Base-by-base conservation (phyloP, 805 yeast genomes). In the Ogataea paradorogensis region DNA sequence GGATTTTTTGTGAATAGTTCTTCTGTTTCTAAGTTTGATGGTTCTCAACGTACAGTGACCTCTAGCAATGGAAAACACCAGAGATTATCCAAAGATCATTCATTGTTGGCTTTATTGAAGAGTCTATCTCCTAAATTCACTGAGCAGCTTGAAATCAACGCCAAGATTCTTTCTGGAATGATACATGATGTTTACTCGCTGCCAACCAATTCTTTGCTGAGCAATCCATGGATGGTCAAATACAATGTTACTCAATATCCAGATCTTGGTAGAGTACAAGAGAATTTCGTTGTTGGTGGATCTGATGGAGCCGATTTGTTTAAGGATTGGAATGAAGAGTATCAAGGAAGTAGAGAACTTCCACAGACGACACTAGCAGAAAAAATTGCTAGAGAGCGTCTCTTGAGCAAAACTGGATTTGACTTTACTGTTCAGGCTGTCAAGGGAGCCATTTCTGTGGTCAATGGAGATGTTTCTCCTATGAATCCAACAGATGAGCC, bases 261-360 rank as follows among this genome's bases (percentile, higher is more conserved):
- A 5, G 95, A 86, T 54, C 54, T 74, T 34, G 74, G 80, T 16
- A 70, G 82, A 48, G 61, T 80, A 24, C 93, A 84, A 64, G 65
- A 71, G 36, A 75, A 63, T 46, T 67, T 68, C 35, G 64, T 80
- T 30, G 53, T 63, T 30, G 74, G 76, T 47, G 85, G 85, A 27
- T 69, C 73, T 16, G 84, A 78, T 48, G 84, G 81, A 29, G 72
- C 75, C 21, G 81, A 74, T 35, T 58, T 65, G 15, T 62, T 66
- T 29, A 82, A 82, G 53, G 96, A 91, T 53, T 90, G 95, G 85
- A 89, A 89, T 60, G 95, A 84, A 50, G 97, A 93, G 52, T 80
- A 80, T 56, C 98, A 93, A 67, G 72, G 87, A 3, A 72, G 87
- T 33, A 76, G 79, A 47, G 96, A 89, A 49, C 70, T 88, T 46